These are phyloP conservation scores for Tetrapisispora namnaoensis DNA, from an alignment of 805 yeast species.

Conservation along the genomic window DNA sequence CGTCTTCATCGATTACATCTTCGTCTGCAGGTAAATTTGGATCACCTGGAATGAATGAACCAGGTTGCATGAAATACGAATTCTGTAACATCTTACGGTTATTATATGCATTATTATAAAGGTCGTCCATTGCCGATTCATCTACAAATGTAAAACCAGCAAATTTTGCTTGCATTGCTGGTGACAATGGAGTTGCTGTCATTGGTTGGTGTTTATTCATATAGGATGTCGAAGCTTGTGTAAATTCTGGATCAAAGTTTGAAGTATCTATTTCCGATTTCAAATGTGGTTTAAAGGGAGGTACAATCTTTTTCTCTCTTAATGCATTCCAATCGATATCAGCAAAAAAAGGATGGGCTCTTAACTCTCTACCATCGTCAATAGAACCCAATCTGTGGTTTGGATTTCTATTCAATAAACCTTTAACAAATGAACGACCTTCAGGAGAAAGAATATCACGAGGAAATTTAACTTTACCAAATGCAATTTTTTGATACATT, in stretches of 20 bases:
- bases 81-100: slow-evolving; percentile 28
- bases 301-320: slow-evolving; percentile 73
- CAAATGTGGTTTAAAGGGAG: slow-evolving; percentile 94
- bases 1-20: slow-evolving; percentile 62
- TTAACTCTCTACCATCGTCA: slow-evolving; percentile 85
- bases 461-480: slow-evolving; percentile 95
- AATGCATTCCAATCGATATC: slow-evolving; percentile 87
- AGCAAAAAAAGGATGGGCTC: slow-evolving; percentile 83
- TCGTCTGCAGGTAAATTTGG: slow-evolving; percentile 76
- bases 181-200: slow-evolving; percentile 57
- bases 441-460: slow-evolving; percentile 88
- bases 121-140: slow-evolving; percentile 85
- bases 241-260: slow-evolving; percentile 96
- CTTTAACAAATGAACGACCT: slow-evolving; percentile 93
- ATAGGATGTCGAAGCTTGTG: slow-evolving; percentile 79
- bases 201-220: slow-evolving; percentile 48
- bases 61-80: slow-evolving; percentile 41
- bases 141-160: slow-evolving; percentile 96
- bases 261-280: slow-evolving; percentile 88
- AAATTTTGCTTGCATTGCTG: slow-evolving; percentile 92
- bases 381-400: slow-evolving; percentile 86
- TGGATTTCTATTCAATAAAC: slow-evolving; percentile 89
- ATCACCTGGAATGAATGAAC: slow-evolving; percentile 70
- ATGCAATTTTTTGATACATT: slow-evolving; percentile 98
- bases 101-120: slow-evolving; percentile 37